Base-by-base conservation (phyloP, 345 rosid species). In the Geranium rotundifolium region DNA sequence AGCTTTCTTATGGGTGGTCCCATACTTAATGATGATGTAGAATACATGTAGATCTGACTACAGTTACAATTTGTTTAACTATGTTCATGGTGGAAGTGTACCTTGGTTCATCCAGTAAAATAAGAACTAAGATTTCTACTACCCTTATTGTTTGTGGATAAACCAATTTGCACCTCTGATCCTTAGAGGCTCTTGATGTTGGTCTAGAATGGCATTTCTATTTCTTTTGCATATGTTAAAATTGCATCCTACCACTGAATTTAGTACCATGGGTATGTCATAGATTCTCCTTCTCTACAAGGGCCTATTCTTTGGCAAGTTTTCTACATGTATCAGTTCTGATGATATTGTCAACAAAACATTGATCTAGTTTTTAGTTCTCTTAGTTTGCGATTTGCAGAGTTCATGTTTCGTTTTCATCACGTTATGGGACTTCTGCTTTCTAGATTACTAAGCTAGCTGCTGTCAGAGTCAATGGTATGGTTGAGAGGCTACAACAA, bases 401-500 rank as follows among this genome's bases (percentile, higher is more conserved):
- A 34, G 16, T 39, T 5, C 46, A 50, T 49, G 14, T 17, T 58
- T 57, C 12, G 58, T 61, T 58, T 61, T 34, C 30, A 14, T 17
- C 18, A 57, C 65, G 7, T 63, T 2, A 63, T 64, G 57, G 41
- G 57, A 17, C 60, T 34, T 63, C 60, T 30, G 50, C 54, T 71
- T 29, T 34, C 37, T 77, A 90, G 96, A 90, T 90, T 58, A 84
- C 77, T 65, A 90, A 87, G 79, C 63, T 90, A 71, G 95, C 95
- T 63, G 96, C 95, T 7, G 87, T 90, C 64, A 80, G 96, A 77
- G 85, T 85, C 67, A 85, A 83, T 57, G 85, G 87, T 54, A 90
- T 90, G 88, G 84, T 87, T 71, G 95, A 90, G 69, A 79, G 95
- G 80, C 75, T 90, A 57, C 95, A 90, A 62, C 81, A 75, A 57